Percentiles rank a stretch among this genome's conserved stretches.
phyloP scores from a whole-genome alignment of 495 filamentous ascomycete species.

The Tuber aestivum region DNA sequence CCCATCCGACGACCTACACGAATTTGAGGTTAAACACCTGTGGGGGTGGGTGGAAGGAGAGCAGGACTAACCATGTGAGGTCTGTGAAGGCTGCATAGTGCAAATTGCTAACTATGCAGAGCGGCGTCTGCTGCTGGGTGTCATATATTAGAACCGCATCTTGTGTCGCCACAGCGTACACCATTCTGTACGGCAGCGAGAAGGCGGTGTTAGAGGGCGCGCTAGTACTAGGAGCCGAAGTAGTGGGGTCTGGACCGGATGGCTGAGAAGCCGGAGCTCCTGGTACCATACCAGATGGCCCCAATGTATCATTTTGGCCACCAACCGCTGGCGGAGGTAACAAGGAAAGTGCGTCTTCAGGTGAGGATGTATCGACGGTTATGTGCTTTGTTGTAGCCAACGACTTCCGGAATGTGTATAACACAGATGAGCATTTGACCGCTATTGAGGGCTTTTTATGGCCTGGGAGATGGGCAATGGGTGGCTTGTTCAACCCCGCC shows the following conservation, averaged over 20 bases:
- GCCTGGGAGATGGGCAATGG: constrained; percentile 92
- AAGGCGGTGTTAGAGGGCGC: constrained; percentile 63
- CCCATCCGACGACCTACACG: constrained; percentile 81
- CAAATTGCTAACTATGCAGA: constrained; percentile 90
- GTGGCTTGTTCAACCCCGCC: constrained; percentile 93
- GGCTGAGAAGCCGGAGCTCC: constrained; percentile 49
- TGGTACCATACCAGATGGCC: constrained; percentile 61
- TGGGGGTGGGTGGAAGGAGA: constrained; percentile 3
- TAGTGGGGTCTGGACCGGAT: constrained; percentile 46
- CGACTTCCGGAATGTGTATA: constrained; percentile 70
- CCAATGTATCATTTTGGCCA: constrained; percentile 62
- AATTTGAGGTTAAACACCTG: constrained; percentile 36
- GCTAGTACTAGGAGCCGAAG: constrained; percentile 52
- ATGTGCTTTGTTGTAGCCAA: constrained; percentile 73
- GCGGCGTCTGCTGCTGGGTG: constrained; percentile 88
- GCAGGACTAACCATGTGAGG: constrained; percentile 70
- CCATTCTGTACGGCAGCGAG: constrained; percentile 79
- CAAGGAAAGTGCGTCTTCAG: constrained; percentile 73
- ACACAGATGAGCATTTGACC: constrained; percentile 85
- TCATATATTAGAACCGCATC: constrained; percentile 96
- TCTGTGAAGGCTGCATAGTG: constrained; percentile 98
- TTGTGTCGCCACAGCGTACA: constrained; percentile 96
- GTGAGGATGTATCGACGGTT: constrained; percentile 84
- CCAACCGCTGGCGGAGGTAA: constrained; percentile 68
- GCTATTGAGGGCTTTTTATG: constrained; percentile 98